Conservation (phyloP, 2,329 filamentous ascomycete species). For the Penicillium griseofulvum region DNA sequence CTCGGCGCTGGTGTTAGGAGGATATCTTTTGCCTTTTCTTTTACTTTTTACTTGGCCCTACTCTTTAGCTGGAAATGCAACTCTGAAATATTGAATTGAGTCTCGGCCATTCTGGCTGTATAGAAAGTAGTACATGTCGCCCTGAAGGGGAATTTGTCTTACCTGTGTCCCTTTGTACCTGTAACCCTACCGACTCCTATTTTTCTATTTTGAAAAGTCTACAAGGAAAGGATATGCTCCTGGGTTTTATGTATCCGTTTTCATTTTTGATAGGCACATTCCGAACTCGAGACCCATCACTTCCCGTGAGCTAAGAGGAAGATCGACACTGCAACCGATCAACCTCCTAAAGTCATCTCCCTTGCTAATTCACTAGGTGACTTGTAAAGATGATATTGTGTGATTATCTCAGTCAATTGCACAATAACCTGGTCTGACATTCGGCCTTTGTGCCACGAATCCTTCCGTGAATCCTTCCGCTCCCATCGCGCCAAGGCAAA, state of each 20-base stretch:
- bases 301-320: constrained; percentile 4
- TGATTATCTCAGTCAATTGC: not conserved
- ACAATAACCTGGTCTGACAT: not conserved
- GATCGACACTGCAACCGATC: not conserved
- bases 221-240: not conserved
- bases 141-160: not conserved
- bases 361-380: constrained; percentile 8
- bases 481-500: constrained; percentile 8
- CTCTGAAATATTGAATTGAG: not conserved
- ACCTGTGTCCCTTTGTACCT: not conserved
- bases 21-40: not conserved
- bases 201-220: not conserved
- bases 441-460: not conserved
- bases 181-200: not conserved
- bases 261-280: constrained; percentile 11
- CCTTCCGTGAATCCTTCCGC: constrained; percentile 9
- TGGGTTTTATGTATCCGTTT: not conserved
- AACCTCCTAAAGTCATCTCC: not conserved
- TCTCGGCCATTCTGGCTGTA: not conserved
- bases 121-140: not conserved
- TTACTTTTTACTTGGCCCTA: not conserved
- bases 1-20: not conserved
- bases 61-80: not conserved
- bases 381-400: not conserved
- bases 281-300: not conserved